Base-by-base conservation (phyloP, 1,284 basidiomycete species). In the Rhodotorula sp. region DNA sequence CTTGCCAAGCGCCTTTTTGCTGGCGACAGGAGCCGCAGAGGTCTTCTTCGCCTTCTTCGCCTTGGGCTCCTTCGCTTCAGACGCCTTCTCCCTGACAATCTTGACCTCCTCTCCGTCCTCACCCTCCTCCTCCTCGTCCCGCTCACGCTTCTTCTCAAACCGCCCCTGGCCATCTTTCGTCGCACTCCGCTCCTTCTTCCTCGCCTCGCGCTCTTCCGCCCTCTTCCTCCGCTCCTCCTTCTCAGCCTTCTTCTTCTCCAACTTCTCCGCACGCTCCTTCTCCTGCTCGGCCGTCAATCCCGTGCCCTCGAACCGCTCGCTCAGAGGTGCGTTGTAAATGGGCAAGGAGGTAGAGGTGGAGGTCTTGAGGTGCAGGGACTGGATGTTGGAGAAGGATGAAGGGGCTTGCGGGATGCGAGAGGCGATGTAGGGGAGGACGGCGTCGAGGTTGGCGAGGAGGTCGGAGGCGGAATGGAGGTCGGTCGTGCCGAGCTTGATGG, bases 321-420 rank as follows among this genome's bases (percentile, higher is more conserved):
- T 81, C 19, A 82, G 81, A 30, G 80, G 81, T 77, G 89, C 90
- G 54, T 84, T 87, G 92, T 93, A 99, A 76, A 99, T 87, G 2
- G 95, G 95, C 39, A 99, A 82, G 72, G 90, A 88, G n/a, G 88
- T 84, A 61, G 89, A 91, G 27, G 86, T 86, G 74, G 87, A 90
- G 5, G 93, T 96, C 83, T 99, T 99, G 83, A 99, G 88, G 74
- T 94, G 86, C 36, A 99, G 81, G 70, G 87, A 89, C 77, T 96
- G 92, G 59, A 99, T 84, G 79, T 97, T 97, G 55, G 32, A 24
- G 61, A 70, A 74, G 27, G 66, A 46, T 11, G 46, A 2, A 22
- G 64, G 60, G 3, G 68, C 58, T 66, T 90, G 88, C 74, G 79
- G 80, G 52, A 97, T 86, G 62, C 85, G 84, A 56, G 78, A 76